These are phyloP conservation scores for Cubamyces lactineus DNA, from an alignment of 768 basidiomycete genomes.

Conservation along the genomic window DNA sequence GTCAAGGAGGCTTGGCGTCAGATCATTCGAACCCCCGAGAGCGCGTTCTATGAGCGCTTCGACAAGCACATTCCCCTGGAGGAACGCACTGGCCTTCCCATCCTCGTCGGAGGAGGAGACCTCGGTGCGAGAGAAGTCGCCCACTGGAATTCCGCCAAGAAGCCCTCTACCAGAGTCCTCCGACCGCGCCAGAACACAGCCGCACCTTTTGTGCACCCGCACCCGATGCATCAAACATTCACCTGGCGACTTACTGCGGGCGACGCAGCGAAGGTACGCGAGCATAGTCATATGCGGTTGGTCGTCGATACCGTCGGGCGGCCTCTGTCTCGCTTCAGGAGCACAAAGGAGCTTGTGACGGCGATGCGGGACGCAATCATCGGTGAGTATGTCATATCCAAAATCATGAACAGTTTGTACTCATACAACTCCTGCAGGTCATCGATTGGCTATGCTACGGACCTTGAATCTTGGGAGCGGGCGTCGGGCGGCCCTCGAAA, in stretches of 20 bases:
- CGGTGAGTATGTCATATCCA: background rate
- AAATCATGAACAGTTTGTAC: too few relatives aligned
- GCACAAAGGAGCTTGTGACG: conserved; percentile 9
- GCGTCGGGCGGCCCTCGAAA: too few relatives aligned
- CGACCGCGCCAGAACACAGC: too few relatives aligned
- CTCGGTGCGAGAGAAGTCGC: background rate
- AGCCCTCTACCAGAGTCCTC: too few relatives aligned
- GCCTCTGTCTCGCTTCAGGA: conserved; percentile 7
- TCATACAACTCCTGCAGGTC: background rate
- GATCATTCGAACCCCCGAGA: conserved; percentile 4
- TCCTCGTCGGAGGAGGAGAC: background rate
- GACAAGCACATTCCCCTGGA: background rate
- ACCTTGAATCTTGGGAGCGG: too few relatives aligned
- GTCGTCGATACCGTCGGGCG: conserved; percentile 10
- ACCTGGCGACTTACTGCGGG: background rate
- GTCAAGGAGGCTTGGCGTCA: conserved; percentile 25
- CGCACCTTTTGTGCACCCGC: background rate
- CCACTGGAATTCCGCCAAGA: background rate
- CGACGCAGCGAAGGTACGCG: background rate
- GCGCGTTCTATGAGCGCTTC: conserved; percentile 7
- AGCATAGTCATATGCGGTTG: conserved; percentile 20
- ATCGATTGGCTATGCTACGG: background rate
- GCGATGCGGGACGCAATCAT: conserved; percentile 17
- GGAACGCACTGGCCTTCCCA: background rate
- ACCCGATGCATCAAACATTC: conserved; percentile 3